Evolutionary conservation across 2,329 filamentous ascomycete species (phyloP), one percentile per base, ranked within the genome.

Genomic region (Botrytis tulipae): DNA sequence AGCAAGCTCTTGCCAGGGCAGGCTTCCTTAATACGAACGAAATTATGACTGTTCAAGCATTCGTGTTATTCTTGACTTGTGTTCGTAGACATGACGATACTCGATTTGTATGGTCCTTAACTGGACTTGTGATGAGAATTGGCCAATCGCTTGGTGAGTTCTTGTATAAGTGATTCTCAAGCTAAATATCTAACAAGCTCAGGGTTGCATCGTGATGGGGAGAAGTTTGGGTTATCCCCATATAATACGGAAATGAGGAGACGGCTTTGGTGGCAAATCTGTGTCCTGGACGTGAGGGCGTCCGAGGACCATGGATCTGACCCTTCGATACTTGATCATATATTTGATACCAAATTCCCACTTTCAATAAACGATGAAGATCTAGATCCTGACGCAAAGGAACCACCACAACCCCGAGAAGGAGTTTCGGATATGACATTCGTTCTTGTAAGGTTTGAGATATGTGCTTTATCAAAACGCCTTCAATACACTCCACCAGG

Each of bases 291-390:
- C 78, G 84, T 86, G 4, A 83, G 89, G 74, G 85, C 89, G 1
- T 87, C 88, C 0, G 89, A 91, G 77, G 88, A 91, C 73, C 88
- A 91, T 78, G 89, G 89, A 0, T 88, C 87, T 35, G 89, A 91
- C 74, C 86, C 88, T 4, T 87, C 86, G 0, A 89, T 92, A 60
- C 80, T 85, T 3, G 84, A 87, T 67, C 84, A 86, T 20, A 85
- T 85, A 18, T 92, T 88, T 76, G 90, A 92, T 78, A 91, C 90
- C 0, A 85, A 83, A 72, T 77, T 84, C 14, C 86, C 86, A 1
- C 76, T 83, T 8, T 87, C 87, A 62, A 82, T 87, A 61, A 85
- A 88, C 74, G 85, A 87, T 59, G 79, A 79, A 4, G 86, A 88
- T 70, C 81, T 88, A 8, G 76, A 81, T 12, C 82, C 83, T 1